These are phyloP conservation scores for Lecanicillium sp. DNA, from an alignment of 2,329 filamentous ascomycete genomes.

Conservation along the genomic window DNA sequence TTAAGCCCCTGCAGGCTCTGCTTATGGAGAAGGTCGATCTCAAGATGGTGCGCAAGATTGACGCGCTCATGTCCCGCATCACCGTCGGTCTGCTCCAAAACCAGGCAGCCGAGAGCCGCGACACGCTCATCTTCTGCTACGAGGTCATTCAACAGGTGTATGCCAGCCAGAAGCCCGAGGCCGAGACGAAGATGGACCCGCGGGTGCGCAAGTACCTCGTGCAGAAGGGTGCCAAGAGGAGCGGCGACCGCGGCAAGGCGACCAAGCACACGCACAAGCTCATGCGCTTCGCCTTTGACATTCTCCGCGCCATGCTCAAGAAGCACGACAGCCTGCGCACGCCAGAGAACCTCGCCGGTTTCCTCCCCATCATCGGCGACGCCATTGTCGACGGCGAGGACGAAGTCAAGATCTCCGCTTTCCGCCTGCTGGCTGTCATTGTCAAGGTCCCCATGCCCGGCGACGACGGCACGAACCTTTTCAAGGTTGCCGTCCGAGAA, in stretches of 20 bases:
- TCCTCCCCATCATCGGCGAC: conserved; percentile 85
- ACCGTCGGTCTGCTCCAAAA: conserved; percentile 80
- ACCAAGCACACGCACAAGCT: conserved; percentile 84
- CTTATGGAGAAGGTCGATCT: conserved; percentile 79
- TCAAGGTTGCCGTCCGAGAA: conserved; percentile 76
- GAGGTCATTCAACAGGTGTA: conserved; percentile 88
- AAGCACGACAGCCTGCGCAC: conserved; percentile 80
- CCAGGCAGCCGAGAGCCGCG: conserved; percentile 66
- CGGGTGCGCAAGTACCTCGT: conserved; percentile 69
- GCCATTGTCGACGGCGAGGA: conserved; percentile 78
- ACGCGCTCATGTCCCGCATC: conserved; percentile 79
- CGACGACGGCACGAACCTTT: conserved; percentile 57
- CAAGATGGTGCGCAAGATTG: conserved; percentile 80
- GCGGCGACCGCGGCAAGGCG: conserved; percentile 62
- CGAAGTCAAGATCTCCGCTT: conserved; percentile 83
- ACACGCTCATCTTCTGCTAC: conserved; percentile 90
- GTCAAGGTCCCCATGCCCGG: conserved; percentile 77
- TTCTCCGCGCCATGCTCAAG: conserved; percentile 77
- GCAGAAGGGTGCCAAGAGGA: conserved; percentile 71
- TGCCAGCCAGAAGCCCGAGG: conserved; percentile 49
- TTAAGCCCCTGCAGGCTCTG: conserved; percentile 71
- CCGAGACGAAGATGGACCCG: conserved; percentile 52
- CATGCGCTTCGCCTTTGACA: conserved; percentile 78
- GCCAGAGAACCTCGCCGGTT: conserved; percentile 71
- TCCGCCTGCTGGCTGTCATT: conserved; percentile 78